A percentile compares a stretch with the other conserved stretches of the same genome.
Evolutionary conservation across 2,329 filamentous ascomycete genomes (phyloP).

Genomic region (Cryphonectria parasitica): DNA sequence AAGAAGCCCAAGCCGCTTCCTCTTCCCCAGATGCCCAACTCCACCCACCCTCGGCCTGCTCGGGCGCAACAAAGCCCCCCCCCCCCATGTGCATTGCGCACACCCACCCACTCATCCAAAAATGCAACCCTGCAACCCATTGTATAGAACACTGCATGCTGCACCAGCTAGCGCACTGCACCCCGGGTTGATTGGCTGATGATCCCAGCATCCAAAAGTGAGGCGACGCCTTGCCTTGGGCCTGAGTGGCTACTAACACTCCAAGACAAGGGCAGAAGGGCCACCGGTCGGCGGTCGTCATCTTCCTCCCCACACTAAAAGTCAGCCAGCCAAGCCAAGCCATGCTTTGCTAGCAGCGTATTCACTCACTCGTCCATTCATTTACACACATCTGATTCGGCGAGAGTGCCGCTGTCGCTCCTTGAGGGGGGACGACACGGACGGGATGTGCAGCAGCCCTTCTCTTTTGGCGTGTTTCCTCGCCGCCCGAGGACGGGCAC

Average conservation of each 20-base stretch:
- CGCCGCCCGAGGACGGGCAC: neutral
- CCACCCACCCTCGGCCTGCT: neutral
- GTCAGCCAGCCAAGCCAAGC: neutral
- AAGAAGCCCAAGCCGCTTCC: neutral
- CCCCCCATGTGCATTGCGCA: neutral
- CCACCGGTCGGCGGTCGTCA: neutral
- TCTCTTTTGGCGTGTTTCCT: neutral
- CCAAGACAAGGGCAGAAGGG: neutral
- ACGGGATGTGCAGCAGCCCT: neutral
- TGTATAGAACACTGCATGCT: neutral
- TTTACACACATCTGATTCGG: no score
- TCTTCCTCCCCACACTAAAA: neutral
- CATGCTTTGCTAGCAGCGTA: neutral
- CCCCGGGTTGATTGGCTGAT: slow-evolving; percentile 1
- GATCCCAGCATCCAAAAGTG: neutral
- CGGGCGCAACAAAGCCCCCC: neutral
- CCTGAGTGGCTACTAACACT: slow-evolving; percentile 4
- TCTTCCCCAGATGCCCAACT: neutral
- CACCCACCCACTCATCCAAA: neutral
- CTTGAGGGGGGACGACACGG: neutral
- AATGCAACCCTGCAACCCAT: neutral
- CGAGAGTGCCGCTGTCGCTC: neutral
- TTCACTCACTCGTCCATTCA: no score
- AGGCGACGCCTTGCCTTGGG: slow-evolving; percentile 11
- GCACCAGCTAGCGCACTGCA: neutral